A percentile compares a stretch with the other conserved stretches of the same genome.
Evolutionary conservation across 1,139 yeast species (phyloP).

Genomic region (Nematodospora anomalae): DNA sequence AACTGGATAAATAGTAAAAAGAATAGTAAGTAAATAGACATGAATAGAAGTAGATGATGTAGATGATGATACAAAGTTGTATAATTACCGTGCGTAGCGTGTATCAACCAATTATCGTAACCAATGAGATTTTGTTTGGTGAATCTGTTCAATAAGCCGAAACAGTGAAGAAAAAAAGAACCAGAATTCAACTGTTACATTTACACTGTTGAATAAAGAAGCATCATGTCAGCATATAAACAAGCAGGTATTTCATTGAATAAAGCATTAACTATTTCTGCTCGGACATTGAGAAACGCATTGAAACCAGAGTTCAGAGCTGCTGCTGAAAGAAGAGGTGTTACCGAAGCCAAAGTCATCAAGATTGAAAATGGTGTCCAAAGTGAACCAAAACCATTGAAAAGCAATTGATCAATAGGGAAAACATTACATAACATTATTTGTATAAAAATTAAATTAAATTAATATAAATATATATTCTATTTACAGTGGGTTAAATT

Average conservation of each 20-base stretch:
- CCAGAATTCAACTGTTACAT: not conserved
- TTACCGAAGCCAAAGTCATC: slow-evolving; percentile 74
- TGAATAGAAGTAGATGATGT: not conserved
- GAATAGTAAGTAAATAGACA: slow-evolving; percentile 1
- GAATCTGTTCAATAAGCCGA: not conserved
- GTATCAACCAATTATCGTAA: not conserved
- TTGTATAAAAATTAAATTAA: not conserved
- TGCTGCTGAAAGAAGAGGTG: slow-evolving; percentile 72
- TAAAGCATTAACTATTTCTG: slow-evolving; percentile 90
- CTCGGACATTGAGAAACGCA: slow-evolving; percentile 84
- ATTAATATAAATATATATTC: slow-evolving; percentile 1
- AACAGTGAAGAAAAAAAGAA: slow-evolving; percentile 5
- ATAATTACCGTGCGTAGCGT: no score
- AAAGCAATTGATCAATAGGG: slow-evolving; percentile 13
- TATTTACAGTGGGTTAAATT: not conserved
- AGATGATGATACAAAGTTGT: no score
- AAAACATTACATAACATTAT: no score
- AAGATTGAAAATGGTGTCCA: slow-evolving; percentile 68
- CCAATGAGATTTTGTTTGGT: slow-evolving; percentile 6
- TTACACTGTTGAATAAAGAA: slow-evolving; percentile 1
- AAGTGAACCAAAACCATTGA: slow-evolving; percentile 30
- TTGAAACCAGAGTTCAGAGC: slow-evolving; percentile 85
- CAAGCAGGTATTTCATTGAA: slow-evolving; percentile 86
- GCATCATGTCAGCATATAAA: slow-evolving; percentile 70
- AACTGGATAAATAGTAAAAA: slow-evolving; percentile 68